These are phyloP conservation scores for Fragilariopsis cylindrus DNA, from an alignment of 108 stramenopile genomes.

Conservation along the genomic window DNA sequence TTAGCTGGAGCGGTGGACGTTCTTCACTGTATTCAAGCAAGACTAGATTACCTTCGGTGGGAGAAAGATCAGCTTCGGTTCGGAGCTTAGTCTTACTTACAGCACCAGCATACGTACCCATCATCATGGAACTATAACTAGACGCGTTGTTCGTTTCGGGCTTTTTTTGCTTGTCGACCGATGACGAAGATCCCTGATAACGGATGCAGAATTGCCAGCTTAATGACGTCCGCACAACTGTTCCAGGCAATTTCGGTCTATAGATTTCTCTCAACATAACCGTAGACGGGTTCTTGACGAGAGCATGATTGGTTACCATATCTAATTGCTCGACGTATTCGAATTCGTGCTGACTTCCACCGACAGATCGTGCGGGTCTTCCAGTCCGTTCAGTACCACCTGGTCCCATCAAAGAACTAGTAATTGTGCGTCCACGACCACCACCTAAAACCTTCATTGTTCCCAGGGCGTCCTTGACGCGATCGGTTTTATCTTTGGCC, in stretches of 20 bases:
- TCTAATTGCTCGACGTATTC: conserved; percentile 88
- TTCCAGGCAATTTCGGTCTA: conserved; percentile 71
- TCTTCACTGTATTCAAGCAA: conserved; percentile 86
- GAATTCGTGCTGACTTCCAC: conserved; percentile 62
- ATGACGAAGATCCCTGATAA: conserved; percentile 20
- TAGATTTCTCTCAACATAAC: conserved; percentile 77
- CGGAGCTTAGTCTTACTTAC: conserved; percentile 75
- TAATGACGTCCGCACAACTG: conserved; percentile 58
- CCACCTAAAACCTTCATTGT: conserved; percentile 58
- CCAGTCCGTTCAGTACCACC: conserved; percentile 90
- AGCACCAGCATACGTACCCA: conserved; percentile 58
- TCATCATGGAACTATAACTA: conserved; percentile 75
- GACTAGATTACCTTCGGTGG: conserved; percentile 73
- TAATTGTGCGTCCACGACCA: conserved; percentile 84
- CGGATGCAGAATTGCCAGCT: conserved; percentile 86
- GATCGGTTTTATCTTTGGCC: conserved; percentile 86
- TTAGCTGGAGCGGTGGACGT: conserved; percentile 78
- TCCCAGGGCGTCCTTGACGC: conserved; percentile 81
- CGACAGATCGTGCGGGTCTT: conserved; percentile 61
- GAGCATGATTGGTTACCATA: conserved; percentile 70
- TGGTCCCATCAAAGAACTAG: conserved; percentile 85
- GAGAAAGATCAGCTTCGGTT: conserved; percentile 76
- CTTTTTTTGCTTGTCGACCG: conserved; percentile 24
- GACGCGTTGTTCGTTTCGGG: conserved; percentile 37
- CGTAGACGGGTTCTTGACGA: conserved; percentile 64